Percentiles rank a stretch among this genome's conserved stretches.
Conservation (phyloP, 495 filamentous ascomycete genomes). For the Xylona heveae region DNA sequence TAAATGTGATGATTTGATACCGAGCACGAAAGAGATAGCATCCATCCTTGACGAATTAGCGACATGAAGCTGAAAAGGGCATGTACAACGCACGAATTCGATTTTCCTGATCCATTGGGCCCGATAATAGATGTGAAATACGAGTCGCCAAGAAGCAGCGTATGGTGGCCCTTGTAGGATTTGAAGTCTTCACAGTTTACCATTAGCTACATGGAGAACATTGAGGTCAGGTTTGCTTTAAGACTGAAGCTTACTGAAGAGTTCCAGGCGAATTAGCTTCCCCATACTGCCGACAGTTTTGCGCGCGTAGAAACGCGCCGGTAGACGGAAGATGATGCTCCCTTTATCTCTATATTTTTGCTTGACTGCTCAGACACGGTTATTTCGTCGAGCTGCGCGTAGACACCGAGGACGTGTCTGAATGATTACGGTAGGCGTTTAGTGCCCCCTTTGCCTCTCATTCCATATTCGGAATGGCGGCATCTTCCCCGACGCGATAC, state of each 20-base stretch:
- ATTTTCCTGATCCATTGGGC: slow-evolving; percentile 98
- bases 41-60: slow-evolving; percentile 55
- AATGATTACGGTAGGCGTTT: too few relatives aligned
- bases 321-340: background rate
- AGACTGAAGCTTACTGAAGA: slow-evolving; percentile 48
- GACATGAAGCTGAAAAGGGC: background rate
- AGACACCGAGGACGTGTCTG: too few relatives aligned
- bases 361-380: too few relatives aligned
- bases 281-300: too few relatives aligned
- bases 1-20: slow-evolving; percentile 93
- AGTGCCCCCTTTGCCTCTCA: too few relatives aligned
- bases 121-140: slow-evolving; percentile 99
- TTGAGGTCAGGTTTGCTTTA: background rate
- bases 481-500: too few relatives aligned
- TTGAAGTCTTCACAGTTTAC: slow-evolving; percentile 71
- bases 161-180: slow-evolving; percentile 92
- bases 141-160: slow-evolving; percentile 85
- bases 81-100: slow-evolving; percentile 63
- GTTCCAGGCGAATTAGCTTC: slow-evolving; percentile 84
- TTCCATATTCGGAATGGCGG: too few relatives aligned
- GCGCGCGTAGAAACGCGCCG: background rate
- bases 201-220: slow-evolving; percentile 13
- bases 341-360: background rate
- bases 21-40: slow-evolving; percentile 95
- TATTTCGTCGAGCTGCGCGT: too few relatives aligned